Base-by-base conservation (phyloP, 805 yeast species). In the Starmerella sp. region DNA sequence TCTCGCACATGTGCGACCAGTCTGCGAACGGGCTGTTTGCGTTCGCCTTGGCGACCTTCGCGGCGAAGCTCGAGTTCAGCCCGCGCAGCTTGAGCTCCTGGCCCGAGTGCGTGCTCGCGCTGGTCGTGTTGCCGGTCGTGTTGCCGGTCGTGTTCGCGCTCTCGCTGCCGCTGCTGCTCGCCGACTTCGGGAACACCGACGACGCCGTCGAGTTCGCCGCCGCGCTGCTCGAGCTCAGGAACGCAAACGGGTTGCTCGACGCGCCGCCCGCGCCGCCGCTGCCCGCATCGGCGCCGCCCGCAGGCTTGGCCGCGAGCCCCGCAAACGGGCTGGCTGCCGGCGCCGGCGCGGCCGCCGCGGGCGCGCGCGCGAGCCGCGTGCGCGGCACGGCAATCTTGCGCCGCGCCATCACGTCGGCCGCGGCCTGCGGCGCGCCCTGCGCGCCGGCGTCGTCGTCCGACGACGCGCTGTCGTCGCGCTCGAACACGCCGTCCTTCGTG, bases 351-450 rank as follows among this genome's bases (percentile, higher is more conserved):
- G 55, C 56, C 28, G 55, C 35, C 5, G 51, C 48, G 7, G 54
- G 37, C 11, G 29, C 29, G 29, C 28, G 11, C 34, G 14, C 28
- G 7, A 49, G 51, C 32, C 61, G 51, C 39, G 60, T 31, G 14
- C 65, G 59, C 34, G 66, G 59, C 63, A 77, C 73, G 31, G 86
- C 77, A 55, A 86, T 84, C 71, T 81, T 84, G 63, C 96, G 75
- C 54, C 71, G 75, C 31, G 88, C 78, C 77, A 88, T 68, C 6
- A 79, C 81, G 5, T 75, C 80, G 3, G 77, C 73, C 1, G 85
- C 74, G 0, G 95, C 93, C 48, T 15, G 10, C 35, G 10, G 41
- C 13, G 17, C n/a, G 5, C 29, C 45, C 3, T 36, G 17, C 28
- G 32, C 49, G 13, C 28, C 14, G 17, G 15, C 38, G 13, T 48